Base-by-base conservation (phyloP, 1,284 basidiomycete genomes). In the Coniferiporia weirii region DNA sequence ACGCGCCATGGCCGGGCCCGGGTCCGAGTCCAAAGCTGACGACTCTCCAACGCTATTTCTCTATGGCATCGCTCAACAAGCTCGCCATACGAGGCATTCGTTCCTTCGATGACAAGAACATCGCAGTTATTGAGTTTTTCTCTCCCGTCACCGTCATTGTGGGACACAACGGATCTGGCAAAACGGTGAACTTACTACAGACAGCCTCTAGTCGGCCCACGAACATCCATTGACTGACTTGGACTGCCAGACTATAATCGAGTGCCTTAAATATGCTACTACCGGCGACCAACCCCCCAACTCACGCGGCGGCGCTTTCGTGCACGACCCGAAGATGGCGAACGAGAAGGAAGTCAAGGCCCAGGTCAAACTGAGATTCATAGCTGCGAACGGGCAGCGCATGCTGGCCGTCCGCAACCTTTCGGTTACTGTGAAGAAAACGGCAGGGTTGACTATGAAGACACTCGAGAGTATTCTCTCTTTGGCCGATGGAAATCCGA, bases 261-360 rank as follows among this genome's bases (percentile, higher is more conserved):
- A 99, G 78, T 99, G 96, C 73, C 83, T 99, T 70, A 99, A 99
- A 76, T 99, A 99, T 71, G 94, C 94, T 4, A 98, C 96, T 0
- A 99, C 97, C 0, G 97, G 97, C 36, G 95, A 99, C 72, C 87
- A 99, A 66, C 97, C 97, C 0, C 94, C 97, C 0, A 98, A 98
- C 70, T 95, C 95, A 35, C 95, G 96, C 65, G 96, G 96, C 32
- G 97, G 97, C 34, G 97, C 97, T 0, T 99, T 99, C 71, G 78
- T 99, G 5, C 96, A 99, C 71, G 97, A 99, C 73, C 97, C 97
- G 0, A 95, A 95, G 81, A 96, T 99, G 86, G 96, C 96, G 7
- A 94, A 95, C 67, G 93, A 97, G 75, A 97, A 95, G 70, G 95
- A 98, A 69, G 96, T 99, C 66, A 98, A 97, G 75, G 97, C 97